Evolutionary conservation across 2,329 filamentous ascomycete genomes (phyloP), one percentile per base, ranked within the genome.

Genomic region (Diaporthe velutina): DNA sequence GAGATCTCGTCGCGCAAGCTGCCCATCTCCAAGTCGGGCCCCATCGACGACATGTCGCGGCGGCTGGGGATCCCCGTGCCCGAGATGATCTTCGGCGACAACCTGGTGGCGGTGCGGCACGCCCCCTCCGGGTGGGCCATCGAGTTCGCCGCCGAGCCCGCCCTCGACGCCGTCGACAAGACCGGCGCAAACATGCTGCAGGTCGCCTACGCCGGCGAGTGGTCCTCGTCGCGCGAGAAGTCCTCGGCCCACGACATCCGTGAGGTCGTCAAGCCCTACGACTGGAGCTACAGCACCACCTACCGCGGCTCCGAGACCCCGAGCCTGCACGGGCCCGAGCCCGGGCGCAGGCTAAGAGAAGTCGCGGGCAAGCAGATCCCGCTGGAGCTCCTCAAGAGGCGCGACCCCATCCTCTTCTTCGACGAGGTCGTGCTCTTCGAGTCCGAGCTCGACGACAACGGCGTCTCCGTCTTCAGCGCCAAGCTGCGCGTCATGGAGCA

Each of bases 71-170:
- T 99, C 81, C 92, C 96, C 25, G 91, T 96, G 54, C 97, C 97
- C 12, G 97, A 99, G 86, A 99, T 99, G 97, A 99, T 99, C 78
- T 99, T 99, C 82, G 97, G 97, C 76, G 96, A 99, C 87, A 99
- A 99, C 83, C 87, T 93, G 74, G 92, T 98, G 54, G 86, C 90
- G 9, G 89, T 99, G 75, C 88, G 92, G 71, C 95, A 98, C 85
- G 76, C 86, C n/a, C 88, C 90, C 28, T 92, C 90, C n/a, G 91
- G 92, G 58, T 99, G 95, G 95, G 87, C 87, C 58, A 87, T 98
- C 77, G 86, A 89, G 71, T 99, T 98, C 87, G 93, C 93, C 82
- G 94, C 97, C 30, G 94, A 92, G 79, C 95, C 96, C 82, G 97
- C 96, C 33, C 89, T 99, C 77, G 95, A 98, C 83, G 88, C 89